Evolutionary conservation across 176 grass and related monocot genomes (phyloP).

Genomic region (Triticum timopheevii): DNA sequence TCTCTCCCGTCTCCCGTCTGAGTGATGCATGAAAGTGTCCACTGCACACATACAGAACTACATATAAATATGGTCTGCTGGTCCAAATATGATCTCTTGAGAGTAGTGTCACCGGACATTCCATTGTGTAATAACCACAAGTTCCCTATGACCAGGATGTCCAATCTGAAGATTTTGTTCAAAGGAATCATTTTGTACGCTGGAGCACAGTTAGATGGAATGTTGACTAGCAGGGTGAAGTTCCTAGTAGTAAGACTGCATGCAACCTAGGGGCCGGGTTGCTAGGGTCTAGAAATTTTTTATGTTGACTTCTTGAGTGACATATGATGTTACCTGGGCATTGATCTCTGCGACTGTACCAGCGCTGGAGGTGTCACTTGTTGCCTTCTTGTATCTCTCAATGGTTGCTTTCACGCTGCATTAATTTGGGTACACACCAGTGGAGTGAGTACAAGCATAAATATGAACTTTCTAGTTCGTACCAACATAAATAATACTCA

Average conservation of each 20-base stretch:
- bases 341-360: conserved; percentile 66
- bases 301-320: conserved; percentile 29
- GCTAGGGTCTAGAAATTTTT: conserved; percentile 21
- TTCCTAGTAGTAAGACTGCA: neutral
- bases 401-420: conserved; percentile 84
- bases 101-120: neutral
- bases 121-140: conserved; percentile 17
- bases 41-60: neutral
- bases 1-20: neutral
- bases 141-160: conserved; percentile 7
- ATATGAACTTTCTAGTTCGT: neutral
- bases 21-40: neutral
- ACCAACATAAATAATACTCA: neutral
- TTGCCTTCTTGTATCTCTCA: conserved; percentile 91
- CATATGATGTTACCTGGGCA: conserved; percentile 68
- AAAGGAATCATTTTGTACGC: conserved; percentile 2
- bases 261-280: neutral
- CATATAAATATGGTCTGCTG: neutral
- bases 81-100: neutral
- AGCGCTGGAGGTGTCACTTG: conserved; percentile 58
- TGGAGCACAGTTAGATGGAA: conserved; percentile 21
- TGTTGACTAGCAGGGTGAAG: conserved; percentile 15
- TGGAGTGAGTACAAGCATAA: neutral
- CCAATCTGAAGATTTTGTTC: conserved; percentile 28
- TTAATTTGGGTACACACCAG: neutral